Conservation (phyloP, 345 rosid genomes). For the Euphorbia peplus region DNA sequence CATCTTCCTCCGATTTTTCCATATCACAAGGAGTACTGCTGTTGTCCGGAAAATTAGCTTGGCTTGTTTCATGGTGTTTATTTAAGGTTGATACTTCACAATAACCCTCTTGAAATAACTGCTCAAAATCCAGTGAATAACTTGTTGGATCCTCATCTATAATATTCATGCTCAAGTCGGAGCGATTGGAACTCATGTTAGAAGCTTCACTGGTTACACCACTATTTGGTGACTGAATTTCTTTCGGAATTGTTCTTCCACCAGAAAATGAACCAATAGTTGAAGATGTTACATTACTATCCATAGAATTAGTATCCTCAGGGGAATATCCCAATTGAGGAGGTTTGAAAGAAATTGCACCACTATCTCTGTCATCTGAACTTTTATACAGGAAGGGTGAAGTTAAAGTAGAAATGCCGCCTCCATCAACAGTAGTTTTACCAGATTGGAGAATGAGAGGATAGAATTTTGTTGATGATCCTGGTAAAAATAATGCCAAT, state of each 20-base stretch:
- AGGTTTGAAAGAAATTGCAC: constrained; percentile 41
- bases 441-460: constrained; percentile 31
- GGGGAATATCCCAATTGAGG: constrained; percentile 39
- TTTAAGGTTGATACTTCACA: constrained; percentile 43
- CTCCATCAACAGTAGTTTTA: constrained; percentile 23
- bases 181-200: constrained; percentile 56
- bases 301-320: constrained; percentile 42
- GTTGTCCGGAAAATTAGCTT: constrained; percentile 42
- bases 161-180: constrained; percentile 59
- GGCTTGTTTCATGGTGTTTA: constrained; percentile 33
- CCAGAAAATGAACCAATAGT: constrained; percentile 49
- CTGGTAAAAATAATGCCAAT: constrained; percentile 30
- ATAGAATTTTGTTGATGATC: constrained; percentile 47
- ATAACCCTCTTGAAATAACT: constrained; percentile 67
- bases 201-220: constrained; percentile 56
- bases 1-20: constrained; percentile 65
- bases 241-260: constrained; percentile 46
- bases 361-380: constrained; percentile 31
- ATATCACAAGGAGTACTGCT: constrained; percentile 49
- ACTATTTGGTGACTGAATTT: constrained; percentile 39
- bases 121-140: constrained; percentile 58
- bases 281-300: constrained; percentile 31
- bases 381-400: constrained; percentile 35
- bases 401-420: constrained; percentile 36
- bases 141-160: constrained; percentile 49